phyloP scores from a whole-genome alignment of 805 yeast species.

The Cyberlindnera suaveolens region DNA sequence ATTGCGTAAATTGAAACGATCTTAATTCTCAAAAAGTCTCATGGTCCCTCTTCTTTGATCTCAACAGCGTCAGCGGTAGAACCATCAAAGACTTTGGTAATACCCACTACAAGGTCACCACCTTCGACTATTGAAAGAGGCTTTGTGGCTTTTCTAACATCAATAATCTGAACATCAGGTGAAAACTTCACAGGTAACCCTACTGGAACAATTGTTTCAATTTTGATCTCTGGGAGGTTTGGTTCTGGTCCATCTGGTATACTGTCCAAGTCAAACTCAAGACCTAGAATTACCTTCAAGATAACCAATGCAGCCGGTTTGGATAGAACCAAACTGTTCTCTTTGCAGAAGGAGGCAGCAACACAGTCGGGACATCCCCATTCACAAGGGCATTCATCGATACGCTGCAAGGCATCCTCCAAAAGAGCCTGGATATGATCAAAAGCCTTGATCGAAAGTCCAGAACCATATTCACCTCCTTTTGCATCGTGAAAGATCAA shows the following conservation, averaged over 20 bases:
- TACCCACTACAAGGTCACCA: conserved; percentile 16
- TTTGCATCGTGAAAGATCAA: conserved; percentile 77
- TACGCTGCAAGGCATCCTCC: conserved; percentile 48
- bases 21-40: no score
- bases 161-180: conserved; percentile 50
- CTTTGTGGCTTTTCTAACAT: conserved; percentile 26
- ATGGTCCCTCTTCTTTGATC: no score
- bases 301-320: conserved; percentile 79
- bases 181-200: conserved; percentile 54
- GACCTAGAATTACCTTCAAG: conserved; percentile 54
- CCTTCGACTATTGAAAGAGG: conserved; percentile 20
- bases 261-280: conserved; percentile 36
- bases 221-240: conserved; percentile 59
- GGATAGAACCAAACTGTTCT: conserved; percentile 74
- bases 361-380: conserved; percentile 77
- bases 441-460: conserved; percentile 73
- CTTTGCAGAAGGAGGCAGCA: conserved; percentile 78
- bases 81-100: no score
- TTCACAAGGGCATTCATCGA: conserved; percentile 62
- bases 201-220: conserved; percentile 64
- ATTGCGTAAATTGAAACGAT: no score
- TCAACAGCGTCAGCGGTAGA: no score
- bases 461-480: conserved; percentile 78
- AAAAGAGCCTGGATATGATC: conserved; percentile 68
- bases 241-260: conserved; percentile 70